Conservation (phyloP, 305 asterid species). For the Salvia sclarea region DNA sequence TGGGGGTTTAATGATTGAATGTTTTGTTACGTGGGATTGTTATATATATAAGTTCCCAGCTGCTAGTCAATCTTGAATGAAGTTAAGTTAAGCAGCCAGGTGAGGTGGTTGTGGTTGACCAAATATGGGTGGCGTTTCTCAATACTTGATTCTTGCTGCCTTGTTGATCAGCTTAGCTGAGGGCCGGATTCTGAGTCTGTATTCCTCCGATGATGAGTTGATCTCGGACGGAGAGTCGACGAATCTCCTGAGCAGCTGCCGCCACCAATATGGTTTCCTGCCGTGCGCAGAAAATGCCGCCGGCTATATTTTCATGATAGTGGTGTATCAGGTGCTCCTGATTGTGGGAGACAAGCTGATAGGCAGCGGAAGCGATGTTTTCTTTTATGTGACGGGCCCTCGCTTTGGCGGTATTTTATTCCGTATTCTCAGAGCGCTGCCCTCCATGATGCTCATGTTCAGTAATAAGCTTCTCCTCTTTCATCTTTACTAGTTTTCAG, state of each 20-base stretch:
- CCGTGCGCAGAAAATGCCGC: conserved; percentile 67
- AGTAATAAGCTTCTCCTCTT: conserved; percentile 34
- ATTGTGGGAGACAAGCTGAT: conserved; percentile 52
- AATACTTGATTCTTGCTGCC: conserved; percentile 18
- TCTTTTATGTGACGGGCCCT: conserved; percentile 51
- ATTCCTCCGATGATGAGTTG: conserved; percentile 36
- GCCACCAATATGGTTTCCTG: conserved; percentile 59
- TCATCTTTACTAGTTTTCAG: too few species aligned
- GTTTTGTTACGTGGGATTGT: background rate
- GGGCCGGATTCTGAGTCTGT: conserved; percentile 42
- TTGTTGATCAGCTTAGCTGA: conserved; percentile 31
- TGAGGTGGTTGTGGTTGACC: conserved; percentile 11
- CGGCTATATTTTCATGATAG: conserved; percentile 53
- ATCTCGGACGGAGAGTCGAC: conserved; percentile 53
- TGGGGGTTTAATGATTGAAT: background rate
- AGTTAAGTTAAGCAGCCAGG: too few species aligned
- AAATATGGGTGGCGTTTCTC: conserved; percentile 34
- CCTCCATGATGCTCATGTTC: conserved; percentile 53
- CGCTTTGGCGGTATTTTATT: conserved; percentile 60
- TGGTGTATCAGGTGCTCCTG: conserved; percentile 52
- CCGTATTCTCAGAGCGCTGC: conserved; percentile 56
- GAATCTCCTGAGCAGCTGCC: conserved; percentile 32
- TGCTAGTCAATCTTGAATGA: too few species aligned
- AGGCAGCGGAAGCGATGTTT: conserved; percentile 53
- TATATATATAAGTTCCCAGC: background rate